Base-by-base conservation (phyloP, 2,329 filamentous ascomycete species). In the Aspergillus amoenus region DNA sequence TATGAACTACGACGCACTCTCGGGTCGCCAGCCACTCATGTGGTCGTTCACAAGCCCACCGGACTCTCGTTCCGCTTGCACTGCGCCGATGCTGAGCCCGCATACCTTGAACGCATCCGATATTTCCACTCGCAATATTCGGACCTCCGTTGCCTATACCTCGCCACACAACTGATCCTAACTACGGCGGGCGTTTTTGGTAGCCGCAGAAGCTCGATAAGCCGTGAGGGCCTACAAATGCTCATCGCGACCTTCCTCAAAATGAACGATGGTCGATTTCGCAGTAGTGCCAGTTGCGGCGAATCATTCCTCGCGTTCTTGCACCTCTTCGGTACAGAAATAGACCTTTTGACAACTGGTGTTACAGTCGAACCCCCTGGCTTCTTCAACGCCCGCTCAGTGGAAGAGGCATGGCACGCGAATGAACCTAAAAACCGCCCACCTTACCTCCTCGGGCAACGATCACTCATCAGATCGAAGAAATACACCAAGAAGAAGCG, bases 241-340 rank as follows among this genome's bases (percentile, higher is more conserved):
- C 81, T 86, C 75, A 69, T 86, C 17, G 79, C 82, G 13, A 81
- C 82, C 5, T 78, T 80, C 27, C 68, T 86, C 27, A 80, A 79
- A 60, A 73, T 79, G 59, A 70, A 70, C 32, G 71, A 75, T 30
- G 71, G 65, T 56, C 64, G 66, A 46, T 73, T 66, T 51, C 59
- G 61, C 42, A 64, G 64, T 1, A 55, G 64, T 30, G 57, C 69
- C 42, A 66, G 74, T 51, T 64, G 77, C 3, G 80, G 70, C 17
- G 64, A 72, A 4, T 77, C 79, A 21, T 73, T 87, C 3, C 64
- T 82, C 2, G 68, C 73, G 24, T 75, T 85, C 57, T 68, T 87
- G 2, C 59, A 74, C 3, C 80, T 84, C 62, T 86, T 81, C 67
- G 68, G 72, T 40, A 63, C 54, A 9, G 66, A 72, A 0, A 70